These are phyloP conservation scores for Phytophthora uliginosa DNA, from an alignment of 352 stramenopile genomes.

Conservation along the genomic window DNA sequence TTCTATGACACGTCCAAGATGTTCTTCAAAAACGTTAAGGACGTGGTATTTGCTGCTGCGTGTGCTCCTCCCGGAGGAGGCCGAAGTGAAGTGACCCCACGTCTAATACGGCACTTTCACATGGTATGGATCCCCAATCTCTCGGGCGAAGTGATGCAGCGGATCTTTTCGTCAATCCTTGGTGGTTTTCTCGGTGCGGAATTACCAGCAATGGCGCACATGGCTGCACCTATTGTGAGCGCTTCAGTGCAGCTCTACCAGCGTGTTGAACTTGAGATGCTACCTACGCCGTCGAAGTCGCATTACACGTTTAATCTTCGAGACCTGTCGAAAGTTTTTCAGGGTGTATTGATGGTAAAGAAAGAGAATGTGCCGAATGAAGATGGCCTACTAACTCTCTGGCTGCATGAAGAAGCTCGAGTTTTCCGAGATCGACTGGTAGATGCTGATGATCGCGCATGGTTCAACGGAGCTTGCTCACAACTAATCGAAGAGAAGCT, in stretches of 20 bases:
- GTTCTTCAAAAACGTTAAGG: slow-evolving; percentile 94
- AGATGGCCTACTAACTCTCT: slow-evolving; percentile 87
- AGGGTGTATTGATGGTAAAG: slow-evolving; percentile 94
- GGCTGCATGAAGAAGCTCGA: slow-evolving; percentile 93
- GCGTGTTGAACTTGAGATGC: slow-evolving; percentile 89
- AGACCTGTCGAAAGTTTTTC: slow-evolving; percentile 95
- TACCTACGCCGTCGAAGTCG: slow-evolving; percentile 93
- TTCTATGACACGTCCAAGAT: slow-evolving; percentile 95
- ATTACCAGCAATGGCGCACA: slow-evolving; percentile 75
- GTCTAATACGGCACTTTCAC: slow-evolving; percentile 92
- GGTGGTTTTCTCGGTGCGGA: slow-evolving; percentile 84
- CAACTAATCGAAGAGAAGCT: slow-evolving; percentile 81
- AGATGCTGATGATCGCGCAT: slow-evolving; percentile 84
- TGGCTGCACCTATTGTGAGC: slow-evolving; percentile 85
- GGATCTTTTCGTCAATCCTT: slow-evolving; percentile 94
- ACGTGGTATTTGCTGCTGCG: slow-evolving; percentile 87
- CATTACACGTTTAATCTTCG: slow-evolving; percentile 97
- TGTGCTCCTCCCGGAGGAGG: slow-evolving; percentile 91
- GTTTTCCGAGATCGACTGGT: slow-evolving; percentile 95
- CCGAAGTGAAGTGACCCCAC: slow-evolving; percentile 87
- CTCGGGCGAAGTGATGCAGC: slow-evolving; percentile 81
- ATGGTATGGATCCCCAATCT: slow-evolving; percentile 94
- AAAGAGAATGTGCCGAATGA: slow-evolving; percentile 77
- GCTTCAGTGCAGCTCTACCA: slow-evolving; percentile 92
- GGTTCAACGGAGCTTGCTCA: slow-evolving; percentile 88